A percentile compares a stretch with the other conserved stretches of the same genome.
These are phyloP conservation scores for Cymodocea nodosa DNA, from an alignment of 116 monocot species.

Conservation along the genomic window DNA sequence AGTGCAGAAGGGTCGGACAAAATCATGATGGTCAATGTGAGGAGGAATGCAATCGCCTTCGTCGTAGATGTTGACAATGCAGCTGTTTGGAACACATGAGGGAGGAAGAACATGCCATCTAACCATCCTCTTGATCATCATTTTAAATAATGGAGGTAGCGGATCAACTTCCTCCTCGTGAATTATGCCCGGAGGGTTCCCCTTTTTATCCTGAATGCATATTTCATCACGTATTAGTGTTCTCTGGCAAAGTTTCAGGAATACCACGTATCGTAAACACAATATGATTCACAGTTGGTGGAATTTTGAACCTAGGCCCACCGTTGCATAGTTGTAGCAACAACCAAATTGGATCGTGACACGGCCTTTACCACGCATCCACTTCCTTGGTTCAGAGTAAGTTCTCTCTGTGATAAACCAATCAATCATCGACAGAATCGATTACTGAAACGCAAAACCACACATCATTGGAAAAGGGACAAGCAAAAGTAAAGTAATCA, in stretches of 20 bases:
- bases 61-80: conserved; percentile 83
- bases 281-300: background rate
- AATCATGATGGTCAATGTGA: conserved; percentile 77
- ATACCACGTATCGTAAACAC: background rate
- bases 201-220: conserved; percentile 58
- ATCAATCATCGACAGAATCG: background rate
- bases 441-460: background rate
- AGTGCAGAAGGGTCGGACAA: conserved; percentile 64
- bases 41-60: conserved; percentile 74
- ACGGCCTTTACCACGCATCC: conserved; percentile 72
- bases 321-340: conserved; percentile 67
- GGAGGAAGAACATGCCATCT: conserved; percentile 70
- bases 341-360: conserved; percentile 90
- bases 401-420: conserved; percentile 41
- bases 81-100: conserved; percentile 78
- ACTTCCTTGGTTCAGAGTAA: conserved; percentile 55
- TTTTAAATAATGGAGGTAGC: conserved; percentile 58
- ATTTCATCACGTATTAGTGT: background rate
- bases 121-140: conserved; percentile 65
- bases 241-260: background rate
- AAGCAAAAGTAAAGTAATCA: background rate
- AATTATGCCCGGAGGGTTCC: conserved; percentile 68
- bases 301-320: conserved; percentile 6
- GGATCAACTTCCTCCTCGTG: conserved; percentile 33
- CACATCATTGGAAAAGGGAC: background rate